Percentiles rank a stretch among this genome's conserved stretches.
Conservation (phyloP, 2,329 filamentous ascomycete species). For the Aspergillus amoenus region DNA sequence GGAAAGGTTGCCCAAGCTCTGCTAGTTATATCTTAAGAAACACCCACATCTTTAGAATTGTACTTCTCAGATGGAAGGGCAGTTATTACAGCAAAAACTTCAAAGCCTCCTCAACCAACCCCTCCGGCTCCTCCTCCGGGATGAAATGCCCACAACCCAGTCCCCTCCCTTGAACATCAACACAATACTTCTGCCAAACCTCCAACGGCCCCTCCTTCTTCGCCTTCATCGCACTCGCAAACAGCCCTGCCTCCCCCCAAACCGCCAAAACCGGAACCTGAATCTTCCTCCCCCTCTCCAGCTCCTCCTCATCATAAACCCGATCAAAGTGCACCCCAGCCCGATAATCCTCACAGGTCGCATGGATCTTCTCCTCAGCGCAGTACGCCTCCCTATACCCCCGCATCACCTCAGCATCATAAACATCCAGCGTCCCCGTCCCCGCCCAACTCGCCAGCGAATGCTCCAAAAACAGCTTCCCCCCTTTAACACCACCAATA, state of each 20-base stretch:
- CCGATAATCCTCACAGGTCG: slow-evolving; percentile 1
- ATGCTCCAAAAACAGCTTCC: not conserved
- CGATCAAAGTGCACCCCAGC: not conserved
- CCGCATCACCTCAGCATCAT: not conserved
- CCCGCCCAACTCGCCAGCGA: not conserved
- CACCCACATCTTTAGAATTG: no score
- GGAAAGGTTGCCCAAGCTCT: no score
- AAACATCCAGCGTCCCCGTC: not conserved
- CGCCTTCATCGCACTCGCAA: not conserved
- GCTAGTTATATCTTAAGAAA: no score
- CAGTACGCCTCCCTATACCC: not conserved
- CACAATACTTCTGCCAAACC: not conserved
- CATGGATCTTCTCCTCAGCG: not conserved
- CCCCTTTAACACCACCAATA: not conserved
- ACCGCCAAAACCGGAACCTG: not conserved
- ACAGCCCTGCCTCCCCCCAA: not conserved
- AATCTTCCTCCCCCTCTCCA: not conserved
- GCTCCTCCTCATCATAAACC: slow-evolving; percentile 2
- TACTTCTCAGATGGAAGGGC: no score
- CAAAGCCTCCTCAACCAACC: not conserved
- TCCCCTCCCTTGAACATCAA: not conserved
- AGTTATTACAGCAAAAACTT: not conserved
- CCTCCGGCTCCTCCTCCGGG: slow-evolving; percentile 1
- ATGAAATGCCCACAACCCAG: slow-evolving; percentile 1
- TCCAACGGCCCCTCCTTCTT: slow-evolving; percentile 1